phyloP scores from a whole-genome alignment of 495 filamentous ascomycete genomes.

The Annulohypoxylon moriforme region DNA sequence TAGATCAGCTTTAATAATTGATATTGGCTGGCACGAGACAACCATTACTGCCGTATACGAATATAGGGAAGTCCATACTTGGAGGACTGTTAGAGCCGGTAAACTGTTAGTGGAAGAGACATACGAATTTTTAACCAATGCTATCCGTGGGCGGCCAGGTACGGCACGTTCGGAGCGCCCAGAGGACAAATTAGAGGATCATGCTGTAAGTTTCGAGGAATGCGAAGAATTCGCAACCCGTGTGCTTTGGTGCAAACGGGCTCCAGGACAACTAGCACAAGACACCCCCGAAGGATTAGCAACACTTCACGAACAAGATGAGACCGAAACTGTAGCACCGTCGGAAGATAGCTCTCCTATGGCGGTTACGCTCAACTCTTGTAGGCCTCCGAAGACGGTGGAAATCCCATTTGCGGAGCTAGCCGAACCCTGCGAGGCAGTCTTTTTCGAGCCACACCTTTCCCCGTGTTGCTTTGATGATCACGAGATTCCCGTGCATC shows the following conservation, averaged over 20 bases:
- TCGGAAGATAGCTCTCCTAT: conserved; percentile 48
- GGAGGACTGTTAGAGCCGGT: conserved; percentile 77
- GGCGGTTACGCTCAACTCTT: conserved; percentile 62
- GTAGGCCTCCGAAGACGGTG: conserved; percentile 60
- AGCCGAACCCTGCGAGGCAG: conserved; percentile 77
- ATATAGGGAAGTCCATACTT: conserved; percentile 78
- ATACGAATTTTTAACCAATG: conserved; percentile 68
- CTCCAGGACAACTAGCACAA: conserved; percentile 38
- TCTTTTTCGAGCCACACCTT: conserved; percentile 70
- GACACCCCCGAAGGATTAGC: conserved; percentile 52
- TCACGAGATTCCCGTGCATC: conserved; percentile 79
- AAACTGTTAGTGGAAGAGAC: conserved; percentile 75
- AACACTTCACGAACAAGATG: conserved; percentile 63
- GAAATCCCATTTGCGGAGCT: conserved; percentile 74
- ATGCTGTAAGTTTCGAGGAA: conserved; percentile 71
- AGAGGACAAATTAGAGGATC: conserved; percentile 47
- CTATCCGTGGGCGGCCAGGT: conserved; percentile 40
- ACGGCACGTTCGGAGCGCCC: conserved; percentile 29
- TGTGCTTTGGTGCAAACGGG: conserved; percentile 77
- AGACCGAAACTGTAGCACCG: conserved; percentile 48
- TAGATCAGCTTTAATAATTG: conserved; percentile 82
- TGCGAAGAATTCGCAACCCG: conserved; percentile 80
- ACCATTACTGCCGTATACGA: conserved; percentile 86
- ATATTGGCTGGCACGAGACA: conserved; percentile 93
- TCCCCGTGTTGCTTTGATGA: conserved; percentile 74